These are phyloP conservation scores for Geotrichum bryndzae DNA, from an alignment of 1,139 yeast species.

Conservation along the genomic window DNA sequence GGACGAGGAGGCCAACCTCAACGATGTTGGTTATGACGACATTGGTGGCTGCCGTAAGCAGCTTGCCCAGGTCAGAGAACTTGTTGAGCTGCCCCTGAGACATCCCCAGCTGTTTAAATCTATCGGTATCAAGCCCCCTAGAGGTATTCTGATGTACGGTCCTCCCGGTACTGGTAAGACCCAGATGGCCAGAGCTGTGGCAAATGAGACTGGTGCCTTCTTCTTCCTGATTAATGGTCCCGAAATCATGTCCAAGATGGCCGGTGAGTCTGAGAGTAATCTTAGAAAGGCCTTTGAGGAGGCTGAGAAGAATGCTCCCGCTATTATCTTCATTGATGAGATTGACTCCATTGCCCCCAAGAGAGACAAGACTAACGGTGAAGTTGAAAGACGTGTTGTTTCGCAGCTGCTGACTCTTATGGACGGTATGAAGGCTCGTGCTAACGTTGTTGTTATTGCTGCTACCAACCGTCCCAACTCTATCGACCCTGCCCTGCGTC, in stretches of 20 bases:
- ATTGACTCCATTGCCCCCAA: slow-evolving; percentile 98
- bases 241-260: slow-evolving; percentile 99
- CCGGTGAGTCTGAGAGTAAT: slow-evolving; percentile 98
- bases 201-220: slow-evolving; percentile 98
- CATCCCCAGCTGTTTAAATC: slow-evolving; percentile 96
- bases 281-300: slow-evolving; percentile 97
- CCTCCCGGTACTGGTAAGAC: slow-evolving; percentile 99
- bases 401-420: slow-evolving; percentile 92
- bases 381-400: slow-evolving; percentile 96
- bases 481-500: slow-evolving; percentile 95
- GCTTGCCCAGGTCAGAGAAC: slow-evolving; percentile 96
- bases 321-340: slow-evolving; percentile 96
- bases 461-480: slow-evolving; percentile 98
- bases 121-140: slow-evolving; percentile 96
- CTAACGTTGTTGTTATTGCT: slow-evolving; percentile 91
- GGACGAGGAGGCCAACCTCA: slow-evolving; percentile 93
- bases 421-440: slow-evolving; percentile 99
- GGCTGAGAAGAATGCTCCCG: slow-evolving; percentile 97
- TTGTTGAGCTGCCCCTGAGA: slow-evolving; percentile 92
- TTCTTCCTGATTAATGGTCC: slow-evolving; percentile 98
- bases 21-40: slow-evolving; percentile 97
- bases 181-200: slow-evolving; percentile 99
- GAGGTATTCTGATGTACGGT: slow-evolving; percentile 95
- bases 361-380: slow-evolving; percentile 99
- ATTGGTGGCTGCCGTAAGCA: slow-evolving; percentile 98